Base-by-base conservation (phyloP, 208 protist genomes). In the Jaenimonas drosophilae region DNA sequence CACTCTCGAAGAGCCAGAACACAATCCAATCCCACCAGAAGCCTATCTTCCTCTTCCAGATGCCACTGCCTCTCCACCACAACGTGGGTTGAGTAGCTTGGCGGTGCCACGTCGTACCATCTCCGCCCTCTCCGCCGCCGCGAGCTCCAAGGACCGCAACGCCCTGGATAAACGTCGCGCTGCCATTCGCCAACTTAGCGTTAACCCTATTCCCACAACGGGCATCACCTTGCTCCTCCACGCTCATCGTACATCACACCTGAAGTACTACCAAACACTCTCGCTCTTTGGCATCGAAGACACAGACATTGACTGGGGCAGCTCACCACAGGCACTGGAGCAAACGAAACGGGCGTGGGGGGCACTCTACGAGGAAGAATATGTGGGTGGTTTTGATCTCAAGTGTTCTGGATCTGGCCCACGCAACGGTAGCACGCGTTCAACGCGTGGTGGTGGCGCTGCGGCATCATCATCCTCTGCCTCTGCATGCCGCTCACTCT, bases 261-360 rank as follows among this genome's bases (percentile, higher is more conserved):
- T 82, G 12, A 85, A 84, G 56, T 93, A 89, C 42, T 84, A 71
- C 49, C 76, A 88, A 54, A 72, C 68, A 5, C 56, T 93, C 24
- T 54, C 58, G 0, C 53, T 89, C 11, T 66, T 93, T 4, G 80
- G 73, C 14, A 80, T 93, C 54, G 77, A 89, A 38, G 61, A 72
- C 42, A 56, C 69, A 12, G 84, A 93, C 42, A 54, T 93, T 9
- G 37, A 25, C 16, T 93, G 84, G 80, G 53, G 63, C 17, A 36
- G 59, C n/a, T 61, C 58, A 0, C n/a, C 23, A 9, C 50, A 51
- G 12, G 38, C 63, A 7, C 12, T 79, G 17, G 49, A 69, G 39
- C 70, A 75, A 27, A 93, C 77, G 17, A 54, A 70, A 49, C 40
- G 21, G 16, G 64, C 67, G 20, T 93, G 84, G 80, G 37, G 40